Conservation (phyloP, 2,329 filamentous ascomycete genomes). For the Cladosporium cucumerinum region DNA sequence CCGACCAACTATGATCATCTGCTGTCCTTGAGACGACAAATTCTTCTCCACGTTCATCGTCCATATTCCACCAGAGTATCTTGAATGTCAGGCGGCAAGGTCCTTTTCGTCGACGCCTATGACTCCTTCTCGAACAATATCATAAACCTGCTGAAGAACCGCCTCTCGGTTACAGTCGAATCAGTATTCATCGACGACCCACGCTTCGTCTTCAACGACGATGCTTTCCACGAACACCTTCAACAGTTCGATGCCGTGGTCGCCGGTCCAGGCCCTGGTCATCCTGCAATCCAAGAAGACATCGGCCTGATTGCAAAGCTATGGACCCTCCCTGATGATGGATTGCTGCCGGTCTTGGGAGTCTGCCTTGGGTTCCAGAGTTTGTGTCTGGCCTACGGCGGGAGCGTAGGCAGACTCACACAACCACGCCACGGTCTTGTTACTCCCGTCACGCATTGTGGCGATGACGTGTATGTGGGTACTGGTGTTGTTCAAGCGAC, state of each 20-base stretch:
- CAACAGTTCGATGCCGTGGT: constrained; percentile 76
- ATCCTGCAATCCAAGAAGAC: constrained; percentile 68
- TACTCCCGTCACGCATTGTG: constrained; percentile 59
- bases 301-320: constrained; percentile 77
- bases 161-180: constrained; percentile 54
- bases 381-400: constrained; percentile 66
- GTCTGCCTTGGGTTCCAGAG: constrained; percentile 90
- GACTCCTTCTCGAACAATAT: constrained; percentile 98
- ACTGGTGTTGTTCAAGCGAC: constrained; percentile 65
- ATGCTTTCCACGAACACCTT: constrained; percentile 44
- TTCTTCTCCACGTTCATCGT: too few species aligned
- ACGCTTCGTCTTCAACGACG: constrained; percentile 35
- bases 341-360: constrained; percentile 73
- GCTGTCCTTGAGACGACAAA: neutral
- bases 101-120: constrained; percentile 92
- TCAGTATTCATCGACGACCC: constrained; percentile 65
- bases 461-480: constrained; percentile 62
- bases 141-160: constrained; percentile 70
- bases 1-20: neutral
- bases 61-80: neutral
- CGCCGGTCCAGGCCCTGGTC: constrained; percentile 85
- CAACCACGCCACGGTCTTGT: constrained; percentile 81
- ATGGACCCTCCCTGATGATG: constrained; percentile 62
- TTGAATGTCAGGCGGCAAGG: constrained; percentile 28
- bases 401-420: constrained; percentile 61